phyloP scores from a whole-genome alignment of 352 stramenopile genomes.

The Halophytophthora polymorphica region DNA sequence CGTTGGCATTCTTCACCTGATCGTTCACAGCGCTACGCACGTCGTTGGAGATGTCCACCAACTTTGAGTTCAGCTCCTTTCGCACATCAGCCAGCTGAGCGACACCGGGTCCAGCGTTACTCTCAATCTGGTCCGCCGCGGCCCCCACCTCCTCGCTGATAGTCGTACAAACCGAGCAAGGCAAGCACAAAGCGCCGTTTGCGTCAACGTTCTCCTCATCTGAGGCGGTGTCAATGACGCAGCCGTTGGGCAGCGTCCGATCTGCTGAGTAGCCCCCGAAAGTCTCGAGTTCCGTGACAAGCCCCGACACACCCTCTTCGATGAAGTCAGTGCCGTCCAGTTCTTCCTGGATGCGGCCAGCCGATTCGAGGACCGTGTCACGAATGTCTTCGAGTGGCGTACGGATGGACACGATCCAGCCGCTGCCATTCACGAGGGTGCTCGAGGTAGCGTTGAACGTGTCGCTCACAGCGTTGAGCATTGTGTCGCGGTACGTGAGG shows the following conservation, averaged over 20 bases:
- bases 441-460: slow-evolving; percentile 36
- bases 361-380: slow-evolving; percentile 34
- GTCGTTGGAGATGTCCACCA: slow-evolving; percentile 32
- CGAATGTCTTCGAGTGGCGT: slow-evolving; percentile 40
- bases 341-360: slow-evolving; percentile 23
- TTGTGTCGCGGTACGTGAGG: slow-evolving; percentile 53
- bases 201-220: slow-evolving; percentile 3
- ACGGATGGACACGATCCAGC: slow-evolving; percentile 41
- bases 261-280: slow-evolving; percentile 29
- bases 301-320: slow-evolving; percentile 23
- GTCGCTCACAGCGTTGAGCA: slow-evolving; percentile 38
- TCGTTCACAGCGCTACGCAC: slow-evolving; percentile 41
- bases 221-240: slow-evolving; percentile 12
- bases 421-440: slow-evolving; percentile 35
- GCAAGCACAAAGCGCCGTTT: slow-evolving; percentile 28
- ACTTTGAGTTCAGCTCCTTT: slow-evolving; percentile 27
- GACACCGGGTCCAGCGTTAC: slow-evolving; percentile 34
- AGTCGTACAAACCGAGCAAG: slow-evolving; percentile 30
- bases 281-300: slow-evolving; percentile 26
- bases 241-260: slow-evolving; percentile 30
- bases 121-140: slow-evolving; percentile 31
- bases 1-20: slow-evolving; percentile 23
- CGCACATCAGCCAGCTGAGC: slow-evolving; percentile 29
- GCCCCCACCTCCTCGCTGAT: slow-evolving; percentile 32
- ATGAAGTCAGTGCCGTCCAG: slow-evolving; percentile 47